These are phyloP conservation scores for Xylaria sp. DNA, from an alignment of 2,329 filamentous ascomycete genomes.

Conservation along the genomic window DNA sequence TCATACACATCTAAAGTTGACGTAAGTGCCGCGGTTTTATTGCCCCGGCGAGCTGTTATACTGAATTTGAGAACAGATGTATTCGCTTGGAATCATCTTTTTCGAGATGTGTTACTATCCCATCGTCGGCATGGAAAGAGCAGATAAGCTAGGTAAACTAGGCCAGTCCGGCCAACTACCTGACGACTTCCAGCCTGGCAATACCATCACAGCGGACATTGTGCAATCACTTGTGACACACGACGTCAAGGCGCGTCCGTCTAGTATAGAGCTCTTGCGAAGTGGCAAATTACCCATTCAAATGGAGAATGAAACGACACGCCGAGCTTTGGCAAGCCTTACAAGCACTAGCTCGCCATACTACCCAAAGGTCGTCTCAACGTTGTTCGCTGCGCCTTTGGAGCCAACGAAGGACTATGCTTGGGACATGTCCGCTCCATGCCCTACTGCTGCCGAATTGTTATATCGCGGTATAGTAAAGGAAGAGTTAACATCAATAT, in stretches of 20 bases:
- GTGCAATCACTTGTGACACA: constrained; percentile 84
- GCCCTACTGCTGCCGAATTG: constrained; percentile 67
- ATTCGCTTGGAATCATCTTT: constrained; percentile 95
- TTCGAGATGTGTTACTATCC: constrained; percentile 92
- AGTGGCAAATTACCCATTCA: constrained; percentile 89
- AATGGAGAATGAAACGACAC: constrained; percentile 91
- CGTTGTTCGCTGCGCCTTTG: constrained; percentile 80
- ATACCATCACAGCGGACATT: constrained; percentile 81
- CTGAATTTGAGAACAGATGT: constrained; percentile 72
- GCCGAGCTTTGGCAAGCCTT: constrained; percentile 82
- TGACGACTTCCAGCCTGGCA: constrained; percentile 73
- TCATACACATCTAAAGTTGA: constrained; percentile 95
- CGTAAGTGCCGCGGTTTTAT: constrained; percentile 58
- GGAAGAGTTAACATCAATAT: constrained; percentile 79
- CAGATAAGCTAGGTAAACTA: constrained; percentile 72
- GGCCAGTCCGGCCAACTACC: constrained; percentile 76
- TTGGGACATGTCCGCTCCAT: constrained; percentile 76
- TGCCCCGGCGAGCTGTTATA: background rate
- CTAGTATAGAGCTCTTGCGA: constrained; percentile 82
- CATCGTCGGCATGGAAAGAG: constrained; percentile 72
- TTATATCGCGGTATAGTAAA: constrained; percentile 80
- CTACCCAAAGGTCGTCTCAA: constrained; percentile 88
- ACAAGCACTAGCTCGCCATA: constrained; percentile 87
- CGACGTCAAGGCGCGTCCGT: constrained; percentile 83
- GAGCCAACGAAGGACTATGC: constrained; percentile 84